A percentile compares a stretch with the other conserved stretches of the same genome.
phyloP scores from a whole-genome alignment of 257 asterid species.

The Vinca minor region DNA sequence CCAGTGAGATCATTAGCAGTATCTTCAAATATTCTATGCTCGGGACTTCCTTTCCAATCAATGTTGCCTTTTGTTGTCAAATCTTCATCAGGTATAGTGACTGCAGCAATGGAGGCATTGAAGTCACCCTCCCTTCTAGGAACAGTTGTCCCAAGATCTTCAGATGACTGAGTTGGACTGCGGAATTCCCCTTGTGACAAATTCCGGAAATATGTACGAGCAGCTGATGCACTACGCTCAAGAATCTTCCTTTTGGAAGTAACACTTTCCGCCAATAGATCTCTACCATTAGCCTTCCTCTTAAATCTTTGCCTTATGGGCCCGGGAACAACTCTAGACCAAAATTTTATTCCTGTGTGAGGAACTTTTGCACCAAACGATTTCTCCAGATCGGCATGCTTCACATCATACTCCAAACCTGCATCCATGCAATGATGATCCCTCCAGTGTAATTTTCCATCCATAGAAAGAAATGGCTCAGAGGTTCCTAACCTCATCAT shows the following conservation, averaged over 20 bases:
- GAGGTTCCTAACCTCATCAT: constrained; percentile 43
- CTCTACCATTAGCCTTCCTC: constrained; percentile 63
- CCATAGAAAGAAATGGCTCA: constrained; percentile 57
- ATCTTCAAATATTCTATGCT: constrained; percentile 28
- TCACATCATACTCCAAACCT: constrained; percentile 86
- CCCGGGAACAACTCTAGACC: constrained; percentile 64
- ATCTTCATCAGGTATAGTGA: constrained; percentile 26
- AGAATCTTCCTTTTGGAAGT: constrained; percentile 75
- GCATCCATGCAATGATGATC: constrained; percentile 98
- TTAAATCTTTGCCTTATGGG: constrained; percentile 45
- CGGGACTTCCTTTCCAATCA: constrained; percentile 18
- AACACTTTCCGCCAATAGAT: constrained; percentile 39
- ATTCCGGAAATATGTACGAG: constrained; percentile 45
- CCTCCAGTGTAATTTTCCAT: constrained; percentile 79
- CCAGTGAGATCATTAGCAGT: constrained; percentile 22
- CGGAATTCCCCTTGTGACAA: constrained; percentile 30
- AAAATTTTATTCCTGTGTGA: constrained; percentile 39
- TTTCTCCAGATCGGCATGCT: constrained; percentile 94
- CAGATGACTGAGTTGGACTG: constrained; percentile 30
- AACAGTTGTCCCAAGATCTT: constrained; percentile 21
- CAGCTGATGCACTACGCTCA: constrained; percentile 81
- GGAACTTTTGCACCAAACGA: constrained; percentile 74
- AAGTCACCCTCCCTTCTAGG: constrained; percentile 20
- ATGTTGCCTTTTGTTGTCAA: constrained; percentile 17
- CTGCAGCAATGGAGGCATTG: constrained; percentile 20